Evolutionary conservation across 2,329 filamentous ascomycete genomes (phyloP), one percentile per base, ranked within the genome.

Genomic region (Pseudogymnoascus verrucosus): DNA sequence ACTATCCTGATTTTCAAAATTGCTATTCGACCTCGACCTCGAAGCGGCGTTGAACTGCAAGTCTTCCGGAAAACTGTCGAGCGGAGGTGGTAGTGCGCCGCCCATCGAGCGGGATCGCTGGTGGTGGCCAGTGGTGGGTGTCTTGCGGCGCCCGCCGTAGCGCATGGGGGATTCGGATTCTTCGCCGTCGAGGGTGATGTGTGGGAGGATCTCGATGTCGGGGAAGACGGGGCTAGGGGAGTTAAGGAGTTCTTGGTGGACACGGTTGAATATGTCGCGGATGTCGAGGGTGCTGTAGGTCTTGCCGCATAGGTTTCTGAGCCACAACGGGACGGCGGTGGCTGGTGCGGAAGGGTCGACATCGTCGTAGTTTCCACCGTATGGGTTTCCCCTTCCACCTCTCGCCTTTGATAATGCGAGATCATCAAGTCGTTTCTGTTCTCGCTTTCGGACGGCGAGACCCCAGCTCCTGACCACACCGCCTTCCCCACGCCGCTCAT

Each of bases 371-470:
- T 69, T 70, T 12, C 71, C 71, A 21, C 69, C 69, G 23, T 70
- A 69, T 42, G 4, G 4, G n/a, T 61, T 74, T 36, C 68, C 65
- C 12, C 42, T 21, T 2, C 42, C 42, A 23, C 42, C 19, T 2
- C 42, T 47, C 19, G 21, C 42, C 12, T 68, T 69, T 3, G 47
- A 47, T 19, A 66, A 66, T 40, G 65, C 69, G 2, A 75, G 72
- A 61, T 77, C 76, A 65, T 80, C 78, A 6, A 85, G 75, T 4
- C 85, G 81, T 68, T 82, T 79, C 69, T 85, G 79, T 71, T 89
- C 87, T 12, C 88, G 83, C 75, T 87, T 88, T 51, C 87, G 81
- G 59, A 87, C 79, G 5, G 80, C 81, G 5, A 91, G 74, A 1
- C 83, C 80, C 83, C 88, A 91, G 68, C 79, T 78, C 23, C 77